Evolutionary conservation across 176 grass and related monocot genomes (phyloP).

Genomic region (Hordeum marinum): DNA sequence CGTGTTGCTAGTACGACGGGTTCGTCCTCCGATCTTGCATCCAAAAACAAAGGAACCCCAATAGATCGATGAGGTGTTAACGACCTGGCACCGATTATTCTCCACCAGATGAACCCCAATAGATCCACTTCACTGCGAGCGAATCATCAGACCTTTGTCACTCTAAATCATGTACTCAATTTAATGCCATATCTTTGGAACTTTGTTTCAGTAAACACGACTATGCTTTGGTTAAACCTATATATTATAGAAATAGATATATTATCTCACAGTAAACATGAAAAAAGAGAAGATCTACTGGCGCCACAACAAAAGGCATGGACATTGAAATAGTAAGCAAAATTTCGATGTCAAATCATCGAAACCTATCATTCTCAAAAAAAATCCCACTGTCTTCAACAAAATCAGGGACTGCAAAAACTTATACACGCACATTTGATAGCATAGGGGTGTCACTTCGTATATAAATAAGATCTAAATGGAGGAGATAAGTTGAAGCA

Average conservation of each 20-base stretch:
- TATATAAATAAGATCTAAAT: not conserved
- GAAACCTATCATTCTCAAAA: too few species aligned
- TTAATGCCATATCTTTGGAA: slow-evolving; percentile 84
- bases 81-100: slow-evolving; percentile 30
- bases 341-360: too few species aligned
- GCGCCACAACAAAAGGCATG: not conserved
- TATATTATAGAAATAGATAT: not conserved
- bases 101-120: slow-evolving; percentile 38
- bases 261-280: not conserved
- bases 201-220: slow-evolving; percentile 71
- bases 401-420: too few species aligned
- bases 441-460: not conserved
- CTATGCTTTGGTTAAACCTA: slow-evolving; percentile 36
- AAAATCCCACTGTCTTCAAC: too few species aligned
- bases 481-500: not conserved
- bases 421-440: not conserved
- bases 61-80: too few species aligned
- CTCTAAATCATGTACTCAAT: slow-evolving; percentile 63
- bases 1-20: slow-evolving; percentile 68
- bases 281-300: not conserved
- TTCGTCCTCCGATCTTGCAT: slow-evolving; percentile 66
- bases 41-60: not conserved
- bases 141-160: slow-evolving; percentile 72
- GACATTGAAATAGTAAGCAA: not conserved
- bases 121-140: slow-evolving; percentile 67